Conservation (phyloP, 2,329 filamentous ascomycete genomes). For the Onygenales sp. region DNA sequence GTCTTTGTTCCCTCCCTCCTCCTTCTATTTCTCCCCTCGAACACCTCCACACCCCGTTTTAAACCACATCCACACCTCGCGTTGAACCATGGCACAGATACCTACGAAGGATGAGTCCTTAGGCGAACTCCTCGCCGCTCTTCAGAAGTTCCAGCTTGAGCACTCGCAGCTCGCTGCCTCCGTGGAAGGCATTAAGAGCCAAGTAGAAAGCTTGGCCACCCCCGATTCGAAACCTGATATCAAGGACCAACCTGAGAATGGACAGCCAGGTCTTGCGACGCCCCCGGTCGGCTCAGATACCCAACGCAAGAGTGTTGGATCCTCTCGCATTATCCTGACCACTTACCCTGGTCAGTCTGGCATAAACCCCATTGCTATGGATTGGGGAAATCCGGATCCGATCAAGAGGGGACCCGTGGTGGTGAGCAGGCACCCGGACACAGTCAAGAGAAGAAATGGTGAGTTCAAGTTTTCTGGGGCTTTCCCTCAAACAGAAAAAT, state of each 20-base stretch:
- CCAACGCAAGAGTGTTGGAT: conserved; percentile 13
- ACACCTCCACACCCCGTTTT: no score
- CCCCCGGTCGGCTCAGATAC: background rate
- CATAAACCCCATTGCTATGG: conserved; percentile 79
- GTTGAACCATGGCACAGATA: background rate
- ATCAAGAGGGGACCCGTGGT: conserved; percentile 74
- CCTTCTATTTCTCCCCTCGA: no score
- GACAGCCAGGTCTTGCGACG: background rate
- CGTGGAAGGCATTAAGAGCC: background rate
- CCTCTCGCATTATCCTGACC: conserved; percentile 58
- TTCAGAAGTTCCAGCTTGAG: background rate
- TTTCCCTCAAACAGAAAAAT: background rate
- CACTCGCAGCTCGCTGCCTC: conserved; percentile 1
- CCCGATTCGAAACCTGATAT: background rate
- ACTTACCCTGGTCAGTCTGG: conserved; percentile 93
- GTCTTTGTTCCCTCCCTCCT: no score
- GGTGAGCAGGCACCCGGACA: conserved; percentile 65
- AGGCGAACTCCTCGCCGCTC: background rate
- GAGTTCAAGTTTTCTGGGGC: conserved; percentile 21
- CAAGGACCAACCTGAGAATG: background rate
- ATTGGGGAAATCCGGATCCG: conserved; percentile 76
- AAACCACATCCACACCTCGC: background rate
- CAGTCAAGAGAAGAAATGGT: conserved; percentile 75
- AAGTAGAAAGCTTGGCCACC: background rate
- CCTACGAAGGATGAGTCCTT: background rate